phyloP scores from a whole-genome alignment of 2,329 filamentous ascomycete genomes.

The Ceratocystis diversiconidia region DNA sequence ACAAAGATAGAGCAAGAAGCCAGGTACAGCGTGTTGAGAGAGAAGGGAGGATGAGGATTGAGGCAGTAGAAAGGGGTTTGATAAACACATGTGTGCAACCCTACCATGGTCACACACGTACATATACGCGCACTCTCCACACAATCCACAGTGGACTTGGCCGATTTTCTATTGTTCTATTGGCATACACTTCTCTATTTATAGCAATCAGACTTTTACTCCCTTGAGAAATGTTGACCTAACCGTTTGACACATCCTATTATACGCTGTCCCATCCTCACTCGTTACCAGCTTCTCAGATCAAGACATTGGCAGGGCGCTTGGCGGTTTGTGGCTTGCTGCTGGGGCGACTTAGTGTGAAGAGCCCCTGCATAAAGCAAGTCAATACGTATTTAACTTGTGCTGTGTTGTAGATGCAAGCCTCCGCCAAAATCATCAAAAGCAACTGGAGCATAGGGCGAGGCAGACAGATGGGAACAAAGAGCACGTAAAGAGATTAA shows the following conservation, averaged over 20 bases:
- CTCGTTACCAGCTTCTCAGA: conserved; percentile 3
- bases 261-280: not conserved
- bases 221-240: not conserved
- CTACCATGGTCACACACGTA: not conserved
- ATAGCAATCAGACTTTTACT: not conserved
- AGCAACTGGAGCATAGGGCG: not conserved
- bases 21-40: not conserved
- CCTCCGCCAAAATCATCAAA: not conserved
- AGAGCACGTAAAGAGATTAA: not conserved
- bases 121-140: not conserved
- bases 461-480: not conserved
- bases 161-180: not conserved
- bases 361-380: not conserved
- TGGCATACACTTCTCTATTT: not conserved
- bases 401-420: not conserved
- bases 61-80: not conserved
- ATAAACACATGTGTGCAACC: not conserved
- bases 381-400: not conserved
- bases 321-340: not conserved
- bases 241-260: not conserved
- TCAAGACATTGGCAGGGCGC: not conserved
- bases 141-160: not conserved
- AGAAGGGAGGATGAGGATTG: not conserved
- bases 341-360: not conserved
- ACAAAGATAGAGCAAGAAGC: not conserved